Conservation (phyloP, 192 early-diverging fungal species). For the Linnemannia schmuckeri region DNA sequence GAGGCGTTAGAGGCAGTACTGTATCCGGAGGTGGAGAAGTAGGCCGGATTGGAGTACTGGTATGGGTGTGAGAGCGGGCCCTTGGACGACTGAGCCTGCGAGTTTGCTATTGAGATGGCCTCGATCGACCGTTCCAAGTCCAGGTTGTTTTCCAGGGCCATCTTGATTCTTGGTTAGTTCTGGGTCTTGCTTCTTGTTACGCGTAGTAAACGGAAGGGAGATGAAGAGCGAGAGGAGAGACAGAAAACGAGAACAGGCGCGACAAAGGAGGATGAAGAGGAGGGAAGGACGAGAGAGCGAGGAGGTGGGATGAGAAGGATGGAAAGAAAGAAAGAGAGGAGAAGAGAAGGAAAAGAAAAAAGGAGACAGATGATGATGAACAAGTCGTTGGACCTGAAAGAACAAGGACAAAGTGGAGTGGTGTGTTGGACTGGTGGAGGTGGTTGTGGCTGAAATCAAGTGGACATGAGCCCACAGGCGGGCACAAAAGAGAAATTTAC, state of each 20-base stretch:
- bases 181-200: neutral
- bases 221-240: neutral
- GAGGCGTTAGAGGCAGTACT: conserved; percentile 19
- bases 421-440: too few species aligned
- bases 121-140: conserved; percentile 40
- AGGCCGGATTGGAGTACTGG: conserved; percentile 35
- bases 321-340: neutral
- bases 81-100: conserved; percentile 11
- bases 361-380: conserved; percentile 1
- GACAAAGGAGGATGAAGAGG: neutral
- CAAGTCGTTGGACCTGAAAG: conserved; percentile 1
- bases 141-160: conserved; percentile 37
- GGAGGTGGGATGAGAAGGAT: neutral
- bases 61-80: conserved; percentile 13
- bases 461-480: too few species aligned
- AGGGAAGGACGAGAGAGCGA: neutral
- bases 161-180: conserved; percentile 4
- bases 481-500: too few species aligned
- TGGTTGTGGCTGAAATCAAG: too few species aligned
- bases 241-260: neutral
- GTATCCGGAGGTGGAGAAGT: conserved; percentile 15
- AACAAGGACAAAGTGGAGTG: neutral
- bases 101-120: conserved; percentile 15
- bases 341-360: neutral
- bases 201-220: neutral